Conservation (phyloP, 306 rosid species). For the Prinsepia uniflora region DNA sequence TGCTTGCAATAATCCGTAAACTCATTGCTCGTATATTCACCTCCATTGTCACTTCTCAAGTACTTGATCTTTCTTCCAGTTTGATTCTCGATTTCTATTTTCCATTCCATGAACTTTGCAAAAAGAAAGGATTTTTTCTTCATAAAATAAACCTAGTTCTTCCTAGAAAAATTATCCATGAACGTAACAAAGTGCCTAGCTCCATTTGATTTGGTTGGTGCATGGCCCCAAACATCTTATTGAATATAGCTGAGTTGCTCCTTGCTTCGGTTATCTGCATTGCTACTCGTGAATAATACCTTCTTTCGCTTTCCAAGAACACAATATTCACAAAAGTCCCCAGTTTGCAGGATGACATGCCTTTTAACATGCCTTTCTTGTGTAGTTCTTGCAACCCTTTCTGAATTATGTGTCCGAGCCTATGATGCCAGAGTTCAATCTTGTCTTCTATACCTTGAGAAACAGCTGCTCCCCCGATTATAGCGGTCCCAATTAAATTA, state of each 20-base stretch:
- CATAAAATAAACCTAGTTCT: too few relatives aligned
- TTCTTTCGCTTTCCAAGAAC: neutral
- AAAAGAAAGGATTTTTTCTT: too few relatives aligned
- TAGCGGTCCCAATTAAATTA: too few relatives aligned
- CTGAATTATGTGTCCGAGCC: too few relatives aligned
- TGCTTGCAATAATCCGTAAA: neutral
- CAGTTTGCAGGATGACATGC: neutral
- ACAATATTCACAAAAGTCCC: constrained; percentile 1
- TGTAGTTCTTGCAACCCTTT: too few relatives aligned
- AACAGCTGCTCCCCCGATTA: too few relatives aligned
- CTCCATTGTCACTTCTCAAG: constrained; percentile 1
- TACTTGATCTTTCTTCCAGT: constrained; percentile 1
- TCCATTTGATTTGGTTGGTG: neutral
- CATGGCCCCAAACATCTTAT: too few relatives aligned
- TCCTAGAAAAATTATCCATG: too few relatives aligned
- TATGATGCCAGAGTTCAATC: too few relatives aligned
- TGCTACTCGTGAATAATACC: neutral
- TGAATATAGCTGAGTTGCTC: too few relatives aligned
- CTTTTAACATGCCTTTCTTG: neutral
- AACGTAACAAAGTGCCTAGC: too few relatives aligned
- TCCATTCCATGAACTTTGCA: neutral
- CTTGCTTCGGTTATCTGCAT: neutral
- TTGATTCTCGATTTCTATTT: neutral
- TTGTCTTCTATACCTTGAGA: too few relatives aligned
- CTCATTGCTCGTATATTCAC: neutral